Evolutionary conservation across 257 asterid species (phyloP).

Genomic region (Solanum piurae): DNA sequence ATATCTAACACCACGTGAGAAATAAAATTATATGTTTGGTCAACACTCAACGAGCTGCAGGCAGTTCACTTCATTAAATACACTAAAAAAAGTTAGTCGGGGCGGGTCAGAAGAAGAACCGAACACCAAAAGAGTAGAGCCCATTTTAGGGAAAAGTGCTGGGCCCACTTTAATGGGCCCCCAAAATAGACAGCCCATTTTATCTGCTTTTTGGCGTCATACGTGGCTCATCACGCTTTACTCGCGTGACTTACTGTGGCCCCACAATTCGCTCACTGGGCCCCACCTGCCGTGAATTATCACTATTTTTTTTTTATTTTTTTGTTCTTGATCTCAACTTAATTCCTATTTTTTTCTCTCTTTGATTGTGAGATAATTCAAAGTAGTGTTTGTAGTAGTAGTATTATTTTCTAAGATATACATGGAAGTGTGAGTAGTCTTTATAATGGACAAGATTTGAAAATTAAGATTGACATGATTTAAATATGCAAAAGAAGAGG

Average conservation of each 20-base stretch:
- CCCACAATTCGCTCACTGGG: conserved; percentile 5
- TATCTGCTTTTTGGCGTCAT: neutral
- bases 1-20: too few species aligned
- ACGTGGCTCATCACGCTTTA: conserved; percentile 15
- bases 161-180: neutral
- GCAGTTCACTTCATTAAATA: neutral
- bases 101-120: neutral
- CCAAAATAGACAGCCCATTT: neutral
- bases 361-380: neutral
- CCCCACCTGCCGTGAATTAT: neutral
- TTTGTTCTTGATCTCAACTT: too few species aligned
- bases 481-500: neutral
- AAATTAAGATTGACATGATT: too few species aligned
- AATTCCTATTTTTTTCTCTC: neutral
- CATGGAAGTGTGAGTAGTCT: neutral
- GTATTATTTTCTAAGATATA: too few species aligned
- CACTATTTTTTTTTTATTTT: neutral
- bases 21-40: too few species aligned
- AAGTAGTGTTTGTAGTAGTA: too few species aligned
- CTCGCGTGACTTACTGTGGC: conserved; percentile 19
- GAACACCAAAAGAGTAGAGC: neutral
- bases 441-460: too few species aligned
- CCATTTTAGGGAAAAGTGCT: neutral
- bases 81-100: neutral
- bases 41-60: neutral